Conservation (phyloP, 2,329 filamentous ascomycete genomes). For the Fusarium tricinctum region DNA sequence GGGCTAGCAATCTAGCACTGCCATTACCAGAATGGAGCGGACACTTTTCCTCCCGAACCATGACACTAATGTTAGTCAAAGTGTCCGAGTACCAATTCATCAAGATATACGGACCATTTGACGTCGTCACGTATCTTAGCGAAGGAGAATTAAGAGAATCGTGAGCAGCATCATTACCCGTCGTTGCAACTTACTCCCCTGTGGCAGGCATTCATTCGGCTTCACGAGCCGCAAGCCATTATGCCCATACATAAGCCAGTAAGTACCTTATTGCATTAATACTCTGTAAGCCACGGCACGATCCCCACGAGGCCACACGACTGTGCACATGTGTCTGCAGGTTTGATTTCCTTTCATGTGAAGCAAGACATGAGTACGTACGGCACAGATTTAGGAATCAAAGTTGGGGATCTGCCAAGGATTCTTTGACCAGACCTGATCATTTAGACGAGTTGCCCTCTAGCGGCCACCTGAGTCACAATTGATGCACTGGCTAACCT, state of each 20-base stretch:
- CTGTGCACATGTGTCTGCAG: conserved; percentile 17
- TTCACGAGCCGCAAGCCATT: conserved; percentile 16
- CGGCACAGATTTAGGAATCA: conserved; percentile 8
- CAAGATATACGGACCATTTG: neutral
- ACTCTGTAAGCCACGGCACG: neutral
- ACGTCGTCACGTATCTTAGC: neutral
- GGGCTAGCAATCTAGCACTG: conserved; percentile 15
- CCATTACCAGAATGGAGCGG: conserved; percentile 36
- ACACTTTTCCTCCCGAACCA: conserved; percentile 15
- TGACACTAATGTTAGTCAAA: neutral
- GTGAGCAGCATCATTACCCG: neutral
- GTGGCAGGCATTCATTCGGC: too few species aligned
- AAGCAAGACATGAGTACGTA: conserved; percentile 25
- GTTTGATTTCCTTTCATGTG: conserved; percentile 29
- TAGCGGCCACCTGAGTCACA: conserved; percentile 2
- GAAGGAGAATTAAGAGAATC: neutral
- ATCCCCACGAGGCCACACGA: conserved; percentile 4
- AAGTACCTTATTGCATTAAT: too few species aligned
- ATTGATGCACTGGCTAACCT: neutral
- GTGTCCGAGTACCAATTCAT: conserved; percentile 11
- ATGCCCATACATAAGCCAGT: neutral
- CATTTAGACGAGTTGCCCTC: conserved; percentile 14
- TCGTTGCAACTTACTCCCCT: conserved; percentile 1
- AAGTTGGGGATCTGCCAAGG: conserved; percentile 9
- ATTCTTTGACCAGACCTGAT: neutral